Percentiles rank a stretch among this genome's conserved stretches.
Evolutionary conservation across 768 basidiomycete species (phyloP).

Genomic region (Lentinula detonsa): DNA sequence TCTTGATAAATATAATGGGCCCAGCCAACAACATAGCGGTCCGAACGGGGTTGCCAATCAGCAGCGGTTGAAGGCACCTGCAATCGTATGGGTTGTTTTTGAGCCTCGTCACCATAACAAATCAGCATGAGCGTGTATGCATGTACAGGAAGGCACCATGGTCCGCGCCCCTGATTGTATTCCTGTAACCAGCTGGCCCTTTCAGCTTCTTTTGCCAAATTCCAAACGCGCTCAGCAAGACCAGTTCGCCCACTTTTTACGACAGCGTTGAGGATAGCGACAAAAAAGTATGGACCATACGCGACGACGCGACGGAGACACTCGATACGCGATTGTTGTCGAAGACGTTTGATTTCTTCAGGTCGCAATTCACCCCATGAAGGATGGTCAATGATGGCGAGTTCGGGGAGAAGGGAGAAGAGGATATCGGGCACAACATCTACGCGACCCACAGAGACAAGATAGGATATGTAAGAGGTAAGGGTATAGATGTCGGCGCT

Average conservation of each 20-base stretch:
- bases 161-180: conserved; percentile 19
- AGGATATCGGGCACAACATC: conserved; percentile 39
- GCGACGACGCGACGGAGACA: conserved; percentile 34
- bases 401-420: conserved; percentile 52
- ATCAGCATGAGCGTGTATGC: conserved; percentile 73
- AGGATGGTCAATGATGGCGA: conserved; percentile 32
- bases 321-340: conserved; percentile 14
- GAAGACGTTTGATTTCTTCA: conserved; percentile 11
- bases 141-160: conserved; percentile 62
- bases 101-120: conserved; percentile 45
- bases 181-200: conserved; percentile 38
- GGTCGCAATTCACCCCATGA: conserved; percentile 22
- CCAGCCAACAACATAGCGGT: conserved; percentile 28
- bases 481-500: conserved; percentile 39
- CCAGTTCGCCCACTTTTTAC: conserved; percentile 47
- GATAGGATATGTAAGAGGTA: conserved; percentile 44
- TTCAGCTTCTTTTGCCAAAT: conserved; percentile 55
- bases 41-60: conserved; percentile 13
- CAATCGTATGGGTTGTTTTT: background rate
- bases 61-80: conserved; percentile 13
- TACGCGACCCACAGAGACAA: conserved; percentile 44
- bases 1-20: background rate
- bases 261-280: conserved; percentile 54
- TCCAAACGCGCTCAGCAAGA: conserved; percentile 60
- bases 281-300: conserved; percentile 58